These are phyloP conservation scores for Rhododendron molle DNA, from an alignment of 148 eudicot genomes.

Conservation along the genomic window DNA sequence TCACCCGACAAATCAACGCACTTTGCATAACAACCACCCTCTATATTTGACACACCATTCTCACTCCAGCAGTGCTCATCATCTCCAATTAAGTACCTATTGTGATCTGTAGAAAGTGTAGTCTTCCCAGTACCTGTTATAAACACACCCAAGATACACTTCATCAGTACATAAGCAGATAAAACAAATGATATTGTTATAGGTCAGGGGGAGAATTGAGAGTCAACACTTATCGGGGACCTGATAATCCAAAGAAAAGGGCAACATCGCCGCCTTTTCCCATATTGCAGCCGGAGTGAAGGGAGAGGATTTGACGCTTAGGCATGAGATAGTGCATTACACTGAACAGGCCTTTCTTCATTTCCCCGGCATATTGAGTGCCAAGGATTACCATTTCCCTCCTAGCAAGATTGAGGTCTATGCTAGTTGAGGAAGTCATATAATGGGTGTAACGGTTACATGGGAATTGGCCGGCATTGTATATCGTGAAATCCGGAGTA, in stretches of 20 bases:
- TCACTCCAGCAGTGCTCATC: conserved; percentile 87
- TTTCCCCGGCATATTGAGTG: conserved; percentile 84
- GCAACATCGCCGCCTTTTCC: conserved; percentile 81
- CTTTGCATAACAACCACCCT: conserved; percentile 91
- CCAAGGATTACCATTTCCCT: conserved; percentile 88
- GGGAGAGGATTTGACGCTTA: conserved; percentile 67
- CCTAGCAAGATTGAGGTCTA: conserved; percentile 70
- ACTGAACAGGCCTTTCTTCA: conserved; percentile 85
- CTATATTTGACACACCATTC: conserved; percentile 71
- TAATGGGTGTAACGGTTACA: conserved; percentile 83
- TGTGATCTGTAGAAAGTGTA: conserved; percentile 73
- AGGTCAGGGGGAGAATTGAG: neutral
- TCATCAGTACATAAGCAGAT: neutral
- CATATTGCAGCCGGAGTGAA: conserved; percentile 83
- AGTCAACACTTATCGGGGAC: conserved; percentile 33
- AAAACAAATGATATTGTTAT: neutral
- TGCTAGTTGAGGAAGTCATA: conserved; percentile 89
- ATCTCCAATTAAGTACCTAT: conserved; percentile 68
- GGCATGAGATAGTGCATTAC: conserved; percentile 92
- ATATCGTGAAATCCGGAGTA: conserved; percentile 78
- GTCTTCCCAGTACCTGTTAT: conserved; percentile 75
- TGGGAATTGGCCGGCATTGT: conserved; percentile 88
- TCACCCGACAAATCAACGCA: conserved; percentile 66
- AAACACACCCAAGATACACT: neutral
- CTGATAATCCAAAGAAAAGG: conserved; percentile 85